These are phyloP conservation scores for Durotheca rogersii DNA, from an alignment of 495 filamentous ascomycete species.

Conservation along the genomic window DNA sequence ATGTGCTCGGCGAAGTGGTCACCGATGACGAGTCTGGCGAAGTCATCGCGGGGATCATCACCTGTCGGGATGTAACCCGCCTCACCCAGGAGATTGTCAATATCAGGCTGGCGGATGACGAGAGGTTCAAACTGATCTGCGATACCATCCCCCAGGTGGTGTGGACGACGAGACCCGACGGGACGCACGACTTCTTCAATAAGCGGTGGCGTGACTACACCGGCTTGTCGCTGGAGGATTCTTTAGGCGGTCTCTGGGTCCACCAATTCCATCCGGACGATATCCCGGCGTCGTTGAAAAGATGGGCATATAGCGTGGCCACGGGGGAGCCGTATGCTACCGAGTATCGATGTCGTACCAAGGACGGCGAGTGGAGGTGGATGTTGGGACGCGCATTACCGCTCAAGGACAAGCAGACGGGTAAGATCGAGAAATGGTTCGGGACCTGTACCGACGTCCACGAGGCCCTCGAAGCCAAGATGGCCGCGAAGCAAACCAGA, in stretches of 20 bases:
- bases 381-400: slow-evolving; percentile 68
- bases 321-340: slow-evolving; percentile 65
- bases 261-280: slow-evolving; percentile 58
- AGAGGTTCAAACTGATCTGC: slow-evolving; percentile 67
- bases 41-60: slow-evolving; percentile 65
- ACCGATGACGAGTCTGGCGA: slow-evolving; percentile 60
- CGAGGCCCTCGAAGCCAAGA: slow-evolving; percentile 60
- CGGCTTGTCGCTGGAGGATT: slow-evolving; percentile 57
- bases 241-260: slow-evolving; percentile 44
- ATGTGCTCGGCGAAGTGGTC: slow-evolving; percentile 61
- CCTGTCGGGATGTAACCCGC: slow-evolving; percentile 65
- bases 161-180: slow-evolving; percentile 63
- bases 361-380: slow-evolving; percentile 67
- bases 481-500: slow-evolving; percentile 57
- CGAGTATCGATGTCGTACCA: slow-evolving; percentile 65
- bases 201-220: slow-evolving; percentile 72
- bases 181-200: slow-evolving; percentile 65
- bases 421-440: slow-evolving; percentile 70
- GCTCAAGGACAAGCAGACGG: slow-evolving; percentile 58
- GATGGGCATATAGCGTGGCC: slow-evolving; percentile 58
- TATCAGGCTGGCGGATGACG: slow-evolving; percentile 62
- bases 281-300: slow-evolving; percentile 45
- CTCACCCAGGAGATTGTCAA: slow-evolving; percentile 57
- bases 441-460: slow-evolving; percentile 69
- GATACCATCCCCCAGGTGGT: slow-evolving; percentile 69